These are phyloP conservation scores for Nannizziopsis barbatae DNA, from an alignment of 2,329 filamentous ascomycete species.

Conservation along the genomic window DNA sequence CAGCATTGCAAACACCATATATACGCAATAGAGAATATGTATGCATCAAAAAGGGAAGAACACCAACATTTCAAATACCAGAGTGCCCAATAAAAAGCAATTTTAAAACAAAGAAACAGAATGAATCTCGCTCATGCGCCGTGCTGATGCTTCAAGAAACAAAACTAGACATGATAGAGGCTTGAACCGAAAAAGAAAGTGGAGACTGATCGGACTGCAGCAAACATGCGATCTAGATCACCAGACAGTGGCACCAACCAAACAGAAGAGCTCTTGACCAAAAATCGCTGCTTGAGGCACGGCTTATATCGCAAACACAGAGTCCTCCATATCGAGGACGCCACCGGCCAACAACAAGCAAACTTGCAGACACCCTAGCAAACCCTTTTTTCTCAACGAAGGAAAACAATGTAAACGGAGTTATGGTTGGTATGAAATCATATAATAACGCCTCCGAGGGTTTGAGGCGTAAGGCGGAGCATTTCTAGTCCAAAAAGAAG, in stretches of 20 bases:
- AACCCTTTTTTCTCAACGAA: too few relatives aligned
- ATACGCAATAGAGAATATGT: background rate
- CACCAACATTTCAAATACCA: background rate
- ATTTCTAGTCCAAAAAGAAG: too few relatives aligned
- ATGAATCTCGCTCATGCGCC: conserved; percentile 6
- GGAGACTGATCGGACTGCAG: background rate
- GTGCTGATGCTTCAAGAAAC: conserved; percentile 6
- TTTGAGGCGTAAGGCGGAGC: too few relatives aligned
- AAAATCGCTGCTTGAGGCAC: conserved; percentile 3
- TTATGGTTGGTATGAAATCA: too few relatives aligned
- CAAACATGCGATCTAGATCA: background rate
- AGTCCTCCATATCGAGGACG: background rate
- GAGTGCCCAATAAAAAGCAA: background rate
- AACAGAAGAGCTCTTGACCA: background rate
- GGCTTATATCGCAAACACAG: background rate
- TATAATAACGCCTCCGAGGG: too few relatives aligned
- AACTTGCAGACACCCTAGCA: background rate
- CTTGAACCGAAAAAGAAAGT: background rate
- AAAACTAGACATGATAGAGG: background rate
- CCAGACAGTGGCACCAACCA: background rate
- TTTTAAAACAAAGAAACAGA: background rate
- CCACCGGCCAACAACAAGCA: background rate
- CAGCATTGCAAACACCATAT: background rate
- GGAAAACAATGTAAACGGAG: too few relatives aligned
- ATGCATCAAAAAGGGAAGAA: background rate